Conservation (phyloP, 192 early-diverging fungal genomes). For the Chytriomyces sp. region DNA sequence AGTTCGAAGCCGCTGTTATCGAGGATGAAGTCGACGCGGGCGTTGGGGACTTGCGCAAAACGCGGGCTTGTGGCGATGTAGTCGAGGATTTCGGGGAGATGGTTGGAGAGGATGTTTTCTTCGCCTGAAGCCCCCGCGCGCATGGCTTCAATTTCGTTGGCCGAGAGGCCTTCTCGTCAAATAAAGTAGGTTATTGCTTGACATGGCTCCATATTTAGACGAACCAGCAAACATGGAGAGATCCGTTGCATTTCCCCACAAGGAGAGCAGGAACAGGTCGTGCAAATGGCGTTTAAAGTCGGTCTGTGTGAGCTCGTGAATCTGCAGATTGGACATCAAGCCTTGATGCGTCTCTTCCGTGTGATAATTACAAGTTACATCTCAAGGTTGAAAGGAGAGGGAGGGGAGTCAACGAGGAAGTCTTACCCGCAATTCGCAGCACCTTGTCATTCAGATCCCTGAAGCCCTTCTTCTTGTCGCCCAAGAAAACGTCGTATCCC, state of each 20-base stretch:
- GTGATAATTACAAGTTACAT: neutral
- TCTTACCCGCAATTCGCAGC: neutral
- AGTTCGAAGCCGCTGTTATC: conserved; percentile 75
- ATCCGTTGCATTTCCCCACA: conserved; percentile 34
- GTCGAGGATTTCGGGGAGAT: conserved; percentile 37
- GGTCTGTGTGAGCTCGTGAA: neutral
- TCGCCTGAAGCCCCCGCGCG: conserved; percentile 15
- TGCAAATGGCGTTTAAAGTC: neutral
- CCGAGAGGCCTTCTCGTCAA: too few relatives aligned
- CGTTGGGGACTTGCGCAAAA: neutral
- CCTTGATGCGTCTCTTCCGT: neutral
- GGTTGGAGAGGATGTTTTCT: conserved; percentile 70
- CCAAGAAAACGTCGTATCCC: conserved; percentile 13
- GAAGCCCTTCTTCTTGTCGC: neutral
- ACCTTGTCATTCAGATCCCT: conserved; percentile 7
- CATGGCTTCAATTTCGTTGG: conserved; percentile 3
- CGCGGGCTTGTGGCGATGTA: neutral
- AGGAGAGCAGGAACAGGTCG: conserved; percentile 15
- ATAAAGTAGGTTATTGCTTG: too few relatives aligned
- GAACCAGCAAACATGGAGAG: conserved; percentile 29
- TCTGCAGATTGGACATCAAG: neutral
- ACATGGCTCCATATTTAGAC: too few relatives aligned
- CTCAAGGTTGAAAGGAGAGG: neutral
- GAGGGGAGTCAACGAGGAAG: neutral
- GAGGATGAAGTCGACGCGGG: conserved; percentile 4